Conservation (phyloP, 306 rosid genomes). For the Trichosanthes cucumerina region DNA sequence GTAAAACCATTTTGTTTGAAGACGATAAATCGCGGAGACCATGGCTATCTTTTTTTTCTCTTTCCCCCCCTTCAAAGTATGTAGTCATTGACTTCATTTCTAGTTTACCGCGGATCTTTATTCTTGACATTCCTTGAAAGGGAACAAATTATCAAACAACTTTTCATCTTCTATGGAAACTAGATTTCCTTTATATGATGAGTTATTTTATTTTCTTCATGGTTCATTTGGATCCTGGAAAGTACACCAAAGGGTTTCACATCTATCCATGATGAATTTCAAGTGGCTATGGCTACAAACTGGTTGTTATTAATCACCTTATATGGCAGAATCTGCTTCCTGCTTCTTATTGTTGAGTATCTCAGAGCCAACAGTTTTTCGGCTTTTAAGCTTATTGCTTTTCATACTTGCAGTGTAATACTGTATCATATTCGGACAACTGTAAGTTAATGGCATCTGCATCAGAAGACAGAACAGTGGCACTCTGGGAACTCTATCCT, state of each 20-base stretch:
- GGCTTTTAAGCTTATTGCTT: neutral
- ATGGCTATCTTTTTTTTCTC: neutral
- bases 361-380: neutral
- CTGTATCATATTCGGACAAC: constrained; percentile 58
- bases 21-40: neutral
- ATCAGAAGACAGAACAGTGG: constrained; percentile 78
- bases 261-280: neutral
- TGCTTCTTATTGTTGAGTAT: neutral
- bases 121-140: neutral
- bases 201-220: neutral
- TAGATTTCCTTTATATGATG: neutral
- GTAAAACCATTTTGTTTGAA: neutral
- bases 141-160: neutral
- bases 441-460: constrained; percentile 84
- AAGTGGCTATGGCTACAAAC: neutral
- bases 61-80: neutral
- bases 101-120: neutral
- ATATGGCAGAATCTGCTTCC: neutral
- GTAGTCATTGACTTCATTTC: neutral
- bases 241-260: neutral
- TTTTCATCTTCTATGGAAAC: neutral
- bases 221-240: neutral
- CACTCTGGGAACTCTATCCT: constrained; percentile 88
- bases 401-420: constrained; percentile 52
- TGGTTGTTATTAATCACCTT: neutral